Percentiles rank a stretch among this genome's conserved stretches.
Conservation (phyloP, 768 basidiomycete genomes). For the Suillus placidus region DNA sequence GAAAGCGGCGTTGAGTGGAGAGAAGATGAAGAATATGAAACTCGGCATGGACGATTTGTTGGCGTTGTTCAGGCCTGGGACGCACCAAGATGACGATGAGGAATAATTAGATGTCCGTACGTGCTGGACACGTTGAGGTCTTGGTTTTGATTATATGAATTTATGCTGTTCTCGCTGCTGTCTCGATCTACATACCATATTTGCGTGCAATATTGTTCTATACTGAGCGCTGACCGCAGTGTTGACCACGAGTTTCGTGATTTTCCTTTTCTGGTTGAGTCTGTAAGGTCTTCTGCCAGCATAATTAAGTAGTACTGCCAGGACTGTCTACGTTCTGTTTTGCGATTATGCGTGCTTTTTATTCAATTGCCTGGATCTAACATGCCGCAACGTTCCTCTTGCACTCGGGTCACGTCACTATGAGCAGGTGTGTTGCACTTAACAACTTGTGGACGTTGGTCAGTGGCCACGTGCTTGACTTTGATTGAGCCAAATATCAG, state of each 20-base stretch:
- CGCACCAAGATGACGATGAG: constrained; percentile 62
- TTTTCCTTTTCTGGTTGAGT: not conserved
- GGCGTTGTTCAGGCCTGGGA: constrained; percentile 69
- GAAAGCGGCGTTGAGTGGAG: constrained; percentile 82
- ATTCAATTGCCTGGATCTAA: not conserved
- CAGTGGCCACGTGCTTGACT: not conserved
- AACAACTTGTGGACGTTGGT: too few species aligned
- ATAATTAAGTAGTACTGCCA: too few species aligned
- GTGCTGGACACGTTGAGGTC: not conserved
- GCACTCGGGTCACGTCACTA: not conserved
- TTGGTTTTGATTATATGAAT: not conserved
- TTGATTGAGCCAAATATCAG: not conserved
- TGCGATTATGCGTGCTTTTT: not conserved
- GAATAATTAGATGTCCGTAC: constrained; percentile 14
- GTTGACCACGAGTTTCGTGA: not conserved
- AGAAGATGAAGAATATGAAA: constrained; percentile 83
- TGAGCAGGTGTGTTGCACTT: not conserved
- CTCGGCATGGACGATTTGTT: constrained; percentile 87
- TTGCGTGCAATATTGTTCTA: not conserved
- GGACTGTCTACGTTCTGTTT: not conserved
- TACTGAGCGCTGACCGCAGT: not conserved
- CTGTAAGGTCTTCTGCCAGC: too few species aligned
- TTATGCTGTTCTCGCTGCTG: not conserved
- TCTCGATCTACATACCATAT: not conserved
- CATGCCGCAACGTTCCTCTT: not conserved